Conservation (phyloP, 2,329 filamentous ascomycete genomes). For the Mycosphaerella sp. region DNA sequence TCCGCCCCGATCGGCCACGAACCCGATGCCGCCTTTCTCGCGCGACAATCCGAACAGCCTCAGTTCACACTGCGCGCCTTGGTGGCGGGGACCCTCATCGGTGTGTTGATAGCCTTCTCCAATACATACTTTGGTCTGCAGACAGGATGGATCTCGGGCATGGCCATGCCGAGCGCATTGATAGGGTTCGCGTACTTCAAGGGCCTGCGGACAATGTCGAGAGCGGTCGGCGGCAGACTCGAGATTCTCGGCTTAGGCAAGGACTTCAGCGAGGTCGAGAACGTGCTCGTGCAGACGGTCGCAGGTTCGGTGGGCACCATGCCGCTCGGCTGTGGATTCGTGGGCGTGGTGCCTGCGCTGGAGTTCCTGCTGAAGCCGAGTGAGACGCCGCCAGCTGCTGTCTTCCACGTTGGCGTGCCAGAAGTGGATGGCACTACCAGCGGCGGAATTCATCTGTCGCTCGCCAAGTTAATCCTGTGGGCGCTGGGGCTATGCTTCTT, state of each 20-base stretch:
- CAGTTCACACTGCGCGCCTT: slow-evolving; percentile 80
- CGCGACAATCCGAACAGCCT: slow-evolving; percentile 34
- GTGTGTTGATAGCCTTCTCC: slow-evolving; percentile 86
- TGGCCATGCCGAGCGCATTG: slow-evolving; percentile 94
- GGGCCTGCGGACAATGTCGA: slow-evolving; percentile 63
- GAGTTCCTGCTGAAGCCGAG: slow-evolving; percentile 73
- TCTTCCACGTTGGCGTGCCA: slow-evolving; percentile 1
- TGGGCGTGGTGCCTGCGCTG: slow-evolving; percentile 88
- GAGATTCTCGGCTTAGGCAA: slow-evolving; percentile 26
- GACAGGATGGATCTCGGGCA: slow-evolving; percentile 75
- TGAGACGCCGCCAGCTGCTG: slow-evolving; percentile 47
- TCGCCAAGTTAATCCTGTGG: slow-evolving; percentile 81
- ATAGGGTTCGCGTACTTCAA: slow-evolving; percentile 95
- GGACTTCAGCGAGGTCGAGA: slow-evolving; percentile 91
- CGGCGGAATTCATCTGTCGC: slow-evolving; percentile 37
- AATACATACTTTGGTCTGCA: slow-evolving; percentile 99
- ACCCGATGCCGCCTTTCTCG: slow-evolving; percentile 27
- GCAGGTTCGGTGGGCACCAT: slow-evolving; percentile 94
- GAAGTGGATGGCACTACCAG: background rate
- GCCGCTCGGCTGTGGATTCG: slow-evolving; percentile 91
- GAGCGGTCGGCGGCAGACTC: slow-evolving; percentile 41
- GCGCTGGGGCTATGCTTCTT: slow-evolving; percentile 91
- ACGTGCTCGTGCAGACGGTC: slow-evolving; percentile 93
- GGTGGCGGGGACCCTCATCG: slow-evolving; percentile 72
- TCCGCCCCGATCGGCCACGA: slow-evolving; percentile 29